Conservation (phyloP, 2,329 filamentous ascomycete species). For the Fusarium sp. region DNA sequence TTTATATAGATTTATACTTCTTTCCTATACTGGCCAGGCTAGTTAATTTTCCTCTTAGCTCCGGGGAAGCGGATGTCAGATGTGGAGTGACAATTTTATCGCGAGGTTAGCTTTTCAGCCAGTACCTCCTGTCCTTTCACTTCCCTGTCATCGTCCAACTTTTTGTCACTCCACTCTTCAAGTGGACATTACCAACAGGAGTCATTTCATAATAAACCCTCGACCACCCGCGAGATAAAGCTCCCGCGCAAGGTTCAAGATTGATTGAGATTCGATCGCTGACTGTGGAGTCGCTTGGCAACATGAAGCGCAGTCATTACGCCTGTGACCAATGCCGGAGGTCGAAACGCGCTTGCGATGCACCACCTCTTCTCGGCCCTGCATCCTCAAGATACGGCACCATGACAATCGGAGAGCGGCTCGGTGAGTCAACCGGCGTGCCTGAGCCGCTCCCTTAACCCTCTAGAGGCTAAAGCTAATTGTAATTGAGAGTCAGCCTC, state of each 20-base stretch:
- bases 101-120: neutral
- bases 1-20: too few relatives aligned
- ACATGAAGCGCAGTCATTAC: conserved; percentile 41
- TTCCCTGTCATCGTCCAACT: neutral
- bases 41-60: too few relatives aligned
- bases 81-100: neutral
- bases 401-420: conserved; percentile 8
- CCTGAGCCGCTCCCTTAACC: neutral
- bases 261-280: neutral
- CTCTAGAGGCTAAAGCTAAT: neutral
- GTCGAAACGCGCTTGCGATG: conserved; percentile 42
- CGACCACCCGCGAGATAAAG: neutral
- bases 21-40: too few relatives aligned
- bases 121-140: neutral
- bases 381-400: neutral
- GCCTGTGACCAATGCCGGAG: conserved; percentile 42
- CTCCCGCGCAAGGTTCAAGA: neutral
- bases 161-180: neutral
- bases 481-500: neutral
- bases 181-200: neutral
- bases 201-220: neutral
- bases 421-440: conserved; percentile 20
- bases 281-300: neutral
- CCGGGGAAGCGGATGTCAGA: conserved; percentile 10
- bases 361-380: conserved; percentile 26